Conservation (phyloP, 2,329 filamentous ascomycete species). For the Colletotrichum eremochloae region DNA sequence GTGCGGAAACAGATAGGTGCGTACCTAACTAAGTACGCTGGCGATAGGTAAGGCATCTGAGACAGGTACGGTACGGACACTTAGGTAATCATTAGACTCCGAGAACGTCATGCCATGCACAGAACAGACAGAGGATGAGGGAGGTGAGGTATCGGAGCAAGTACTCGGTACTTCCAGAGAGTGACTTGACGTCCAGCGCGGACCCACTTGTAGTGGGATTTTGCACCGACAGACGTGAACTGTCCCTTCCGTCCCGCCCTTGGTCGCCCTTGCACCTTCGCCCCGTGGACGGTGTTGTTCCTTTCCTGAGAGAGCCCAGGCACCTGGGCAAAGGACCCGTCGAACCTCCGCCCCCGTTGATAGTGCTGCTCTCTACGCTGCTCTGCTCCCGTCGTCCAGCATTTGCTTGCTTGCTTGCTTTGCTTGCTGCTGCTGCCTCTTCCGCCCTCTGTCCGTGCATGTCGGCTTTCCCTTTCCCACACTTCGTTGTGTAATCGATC, state of each 20-base stretch:
- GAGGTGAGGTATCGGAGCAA: background rate
- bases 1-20: background rate
- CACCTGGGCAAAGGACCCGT: conserved; percentile 28
- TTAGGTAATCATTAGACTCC: background rate
- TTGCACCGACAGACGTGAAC: conserved; percentile 43
- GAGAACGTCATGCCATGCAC: conserved; percentile 29
- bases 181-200: conserved; percentile 40
- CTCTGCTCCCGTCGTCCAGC: background rate
- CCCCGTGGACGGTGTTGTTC: conserved; percentile 31
- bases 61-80: background rate
- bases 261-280: conserved; percentile 36
- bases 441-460: conserved; percentile 11
- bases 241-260: conserved; percentile 43
- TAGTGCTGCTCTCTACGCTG: background rate
- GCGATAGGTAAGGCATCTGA: no score
- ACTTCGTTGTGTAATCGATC: background rate
- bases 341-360: conserved; percentile 22
- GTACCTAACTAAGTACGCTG: background rate
- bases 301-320: conserved; percentile 3
- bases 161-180: conserved; percentile 23
- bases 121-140: background rate
- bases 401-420: background rate
- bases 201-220: conserved; percentile 45
- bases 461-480: conserved; percentile 12
- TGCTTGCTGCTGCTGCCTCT: background rate